Evolutionary conservation across 768 basidiomycete genomes (phyloP).

Genomic region (Mycena sanguinolenta): DNA sequence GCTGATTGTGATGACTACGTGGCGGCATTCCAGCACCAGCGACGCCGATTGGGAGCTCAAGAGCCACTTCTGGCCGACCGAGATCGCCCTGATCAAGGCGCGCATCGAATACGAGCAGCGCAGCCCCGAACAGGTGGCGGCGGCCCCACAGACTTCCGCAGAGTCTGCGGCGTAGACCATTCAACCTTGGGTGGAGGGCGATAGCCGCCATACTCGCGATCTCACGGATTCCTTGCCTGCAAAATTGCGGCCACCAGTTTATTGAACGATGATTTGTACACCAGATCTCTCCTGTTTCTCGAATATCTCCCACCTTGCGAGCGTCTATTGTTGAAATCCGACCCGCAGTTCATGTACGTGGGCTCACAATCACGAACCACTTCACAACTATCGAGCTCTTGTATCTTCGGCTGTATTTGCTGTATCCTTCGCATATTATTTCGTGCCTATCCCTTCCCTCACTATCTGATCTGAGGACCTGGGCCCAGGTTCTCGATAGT

Average conservation of each 20-base stretch:
- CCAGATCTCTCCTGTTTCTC: conserved; percentile 25
- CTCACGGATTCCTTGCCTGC: conserved; percentile 12
- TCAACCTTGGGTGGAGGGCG: conserved; percentile 28
- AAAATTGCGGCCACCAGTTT: conserved; percentile 27
- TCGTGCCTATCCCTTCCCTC: conserved; percentile 27
- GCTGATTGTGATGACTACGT: conserved; percentile 28
- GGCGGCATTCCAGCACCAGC: conserved; percentile 28
- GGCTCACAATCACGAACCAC: conserved; percentile 7
- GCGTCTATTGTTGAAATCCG: conserved; percentile 27
- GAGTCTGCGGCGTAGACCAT: conserved; percentile 26
- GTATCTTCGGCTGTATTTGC: conserved; percentile 28
- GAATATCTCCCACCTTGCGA: conserved; percentile 27
- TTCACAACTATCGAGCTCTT: conserved; percentile 24
- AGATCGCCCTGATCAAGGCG: conserved; percentile 28
- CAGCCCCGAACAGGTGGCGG: conserved; percentile 25
- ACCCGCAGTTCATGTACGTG: conserved; percentile 22
- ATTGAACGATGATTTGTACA: conserved; percentile 28
- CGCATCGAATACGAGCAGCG: conserved; percentile 30
- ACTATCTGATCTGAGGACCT: conserved; percentile 7
- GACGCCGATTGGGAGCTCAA: conserved; percentile 29
- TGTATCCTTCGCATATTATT: conserved; percentile 29
- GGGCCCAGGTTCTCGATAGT: conserved; percentile 5
- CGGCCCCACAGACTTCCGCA: conserved; percentile 22
- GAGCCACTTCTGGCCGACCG: conserved; percentile 29
- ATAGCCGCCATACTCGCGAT: conserved; percentile 24